Percentiles rank a stretch among this genome's conserved stretches.
Conservation (phyloP, 176 grass and related monocot species). For the Lolium perenne region DNA sequence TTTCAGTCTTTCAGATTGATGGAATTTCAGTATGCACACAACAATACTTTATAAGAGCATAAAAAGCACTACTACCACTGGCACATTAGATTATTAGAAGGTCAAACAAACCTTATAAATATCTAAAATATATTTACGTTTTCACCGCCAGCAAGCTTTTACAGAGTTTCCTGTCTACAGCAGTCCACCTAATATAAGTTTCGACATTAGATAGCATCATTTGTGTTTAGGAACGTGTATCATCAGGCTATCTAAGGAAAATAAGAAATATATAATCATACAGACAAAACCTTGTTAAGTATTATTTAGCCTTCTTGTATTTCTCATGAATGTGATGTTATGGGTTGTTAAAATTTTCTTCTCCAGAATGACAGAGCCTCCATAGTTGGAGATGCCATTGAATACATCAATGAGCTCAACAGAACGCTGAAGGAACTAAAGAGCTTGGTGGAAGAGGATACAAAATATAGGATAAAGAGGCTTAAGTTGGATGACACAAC, state of each 20-base stretch:
- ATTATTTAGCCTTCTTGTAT: conserved; percentile 11
- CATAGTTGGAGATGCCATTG: conserved; percentile 88
- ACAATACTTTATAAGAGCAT: background rate
- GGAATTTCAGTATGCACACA: background rate
- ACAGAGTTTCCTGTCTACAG: background rate
- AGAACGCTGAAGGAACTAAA: conserved; percentile 73
- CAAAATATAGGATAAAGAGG: conserved; percentile 53
- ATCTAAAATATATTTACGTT: background rate
- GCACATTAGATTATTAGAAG: conserved; percentile 7
- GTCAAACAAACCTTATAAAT: background rate
- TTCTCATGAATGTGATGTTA: conserved; percentile 29
- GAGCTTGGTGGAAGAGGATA: conserved; percentile 51
- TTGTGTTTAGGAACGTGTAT: conserved; percentile 10
- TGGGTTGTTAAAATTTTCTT: conserved; percentile 30
- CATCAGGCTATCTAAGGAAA: background rate
- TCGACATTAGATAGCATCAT: background rate
- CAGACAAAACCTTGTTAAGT: background rate
- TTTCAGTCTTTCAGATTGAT: conserved; percentile 1
- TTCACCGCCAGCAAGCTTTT: conserved; percentile 28
- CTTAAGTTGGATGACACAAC: conserved; percentile 58
- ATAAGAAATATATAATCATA: background rate
- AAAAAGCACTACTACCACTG: background rate
- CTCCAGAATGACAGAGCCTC: conserved; percentile 81
- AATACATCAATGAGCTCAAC: conserved; percentile 90
- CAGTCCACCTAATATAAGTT: background rate